Conservation (phyloP, 345 rosid species). For the Salix purpurea region DNA sequence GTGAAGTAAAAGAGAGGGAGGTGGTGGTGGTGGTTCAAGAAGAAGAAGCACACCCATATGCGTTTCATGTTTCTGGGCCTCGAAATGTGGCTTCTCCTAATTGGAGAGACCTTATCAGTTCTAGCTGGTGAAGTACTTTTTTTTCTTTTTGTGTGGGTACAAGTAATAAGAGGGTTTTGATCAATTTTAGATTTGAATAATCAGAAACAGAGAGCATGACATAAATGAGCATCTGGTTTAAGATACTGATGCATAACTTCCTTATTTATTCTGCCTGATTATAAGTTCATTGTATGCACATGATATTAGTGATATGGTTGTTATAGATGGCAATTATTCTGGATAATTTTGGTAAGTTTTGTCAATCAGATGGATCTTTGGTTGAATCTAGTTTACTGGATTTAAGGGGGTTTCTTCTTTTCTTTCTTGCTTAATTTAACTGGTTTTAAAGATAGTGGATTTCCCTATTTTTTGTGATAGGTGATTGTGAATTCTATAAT, state of each 20-base stretch:
- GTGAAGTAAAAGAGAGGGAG: neutral
- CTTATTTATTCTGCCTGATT: neutral
- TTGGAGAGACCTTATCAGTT: conserved; percentile 92
- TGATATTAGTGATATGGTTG: neutral
- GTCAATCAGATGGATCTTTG: neutral
- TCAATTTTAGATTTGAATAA: neutral
- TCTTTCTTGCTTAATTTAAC: neutral
- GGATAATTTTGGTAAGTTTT: neutral
- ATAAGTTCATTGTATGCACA: neutral
- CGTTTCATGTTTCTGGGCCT: conserved; percentile 91
- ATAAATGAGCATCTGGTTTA: neutral
- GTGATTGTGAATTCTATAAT: neutral
- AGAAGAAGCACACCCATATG: conserved; percentile 72
- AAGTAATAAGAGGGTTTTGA: neutral
- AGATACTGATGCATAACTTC: neutral
- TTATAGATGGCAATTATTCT: neutral
- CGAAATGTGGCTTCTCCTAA: conserved; percentile 79
- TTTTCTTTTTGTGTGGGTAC: neutral
- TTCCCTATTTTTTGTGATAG: neutral
- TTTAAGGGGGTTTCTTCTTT: neutral
- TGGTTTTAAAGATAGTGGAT: neutral
- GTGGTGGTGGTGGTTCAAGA: conserved; percentile 16
- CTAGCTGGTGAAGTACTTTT: conserved; percentile 64
- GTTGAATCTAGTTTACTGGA: neutral
- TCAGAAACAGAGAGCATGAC: neutral